Percentiles rank a stretch among this genome's conserved stretches.
Conservation (phyloP, 2,329 filamentous ascomycete genomes). For the Cercospora sp. region DNA sequence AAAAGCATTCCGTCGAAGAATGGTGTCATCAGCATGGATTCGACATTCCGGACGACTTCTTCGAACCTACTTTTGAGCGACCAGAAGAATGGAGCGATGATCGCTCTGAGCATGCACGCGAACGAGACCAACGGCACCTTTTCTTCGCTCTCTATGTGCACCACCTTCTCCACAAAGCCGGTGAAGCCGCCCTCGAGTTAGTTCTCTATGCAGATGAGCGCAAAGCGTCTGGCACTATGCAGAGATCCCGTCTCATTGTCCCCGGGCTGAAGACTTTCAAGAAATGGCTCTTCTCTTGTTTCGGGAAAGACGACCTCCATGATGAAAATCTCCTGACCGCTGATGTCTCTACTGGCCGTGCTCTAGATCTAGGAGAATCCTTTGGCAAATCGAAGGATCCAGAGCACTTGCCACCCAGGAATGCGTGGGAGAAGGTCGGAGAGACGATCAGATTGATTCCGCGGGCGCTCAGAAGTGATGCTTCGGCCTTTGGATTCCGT, state of each 20-base stretch:
- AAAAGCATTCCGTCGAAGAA: slow-evolving; percentile 57
- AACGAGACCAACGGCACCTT: slow-evolving; percentile 67
- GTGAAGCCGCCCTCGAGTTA: slow-evolving; percentile 62
- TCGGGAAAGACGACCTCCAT: slow-evolving; percentile 56
- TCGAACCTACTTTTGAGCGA: slow-evolving; percentile 51
- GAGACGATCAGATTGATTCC: slow-evolving; percentile 61
- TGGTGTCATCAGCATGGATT: slow-evolving; percentile 52
- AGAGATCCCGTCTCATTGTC: slow-evolving; percentile 62
- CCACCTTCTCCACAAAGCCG: slow-evolving; percentile 62
- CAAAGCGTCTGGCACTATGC: slow-evolving; percentile 64
- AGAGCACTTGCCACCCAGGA: slow-evolving; percentile 69
- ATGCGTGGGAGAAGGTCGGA: slow-evolving; percentile 61
- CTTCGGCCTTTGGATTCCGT: slow-evolving; percentile 70
- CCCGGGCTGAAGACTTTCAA: slow-evolving; percentile 62
- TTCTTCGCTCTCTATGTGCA: slow-evolving; percentile 73
- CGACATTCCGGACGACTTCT: slow-evolving; percentile 53
- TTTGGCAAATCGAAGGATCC: slow-evolving; percentile 67
- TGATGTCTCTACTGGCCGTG: slow-evolving; percentile 56
- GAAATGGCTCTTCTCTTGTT: slow-evolving; percentile 64
- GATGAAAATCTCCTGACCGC: slow-evolving; percentile 57
- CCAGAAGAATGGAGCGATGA: slow-evolving; percentile 40
- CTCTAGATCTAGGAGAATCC: slow-evolving; percentile 66
- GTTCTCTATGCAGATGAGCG: slow-evolving; percentile 68
- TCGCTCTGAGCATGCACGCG: slow-evolving; percentile 59
- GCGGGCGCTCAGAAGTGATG: slow-evolving; percentile 60